These are phyloP conservation scores for Cladorrhinum sp. DNA, from an alignment of 2,329 filamentous ascomycete species.

Conservation along the genomic window DNA sequence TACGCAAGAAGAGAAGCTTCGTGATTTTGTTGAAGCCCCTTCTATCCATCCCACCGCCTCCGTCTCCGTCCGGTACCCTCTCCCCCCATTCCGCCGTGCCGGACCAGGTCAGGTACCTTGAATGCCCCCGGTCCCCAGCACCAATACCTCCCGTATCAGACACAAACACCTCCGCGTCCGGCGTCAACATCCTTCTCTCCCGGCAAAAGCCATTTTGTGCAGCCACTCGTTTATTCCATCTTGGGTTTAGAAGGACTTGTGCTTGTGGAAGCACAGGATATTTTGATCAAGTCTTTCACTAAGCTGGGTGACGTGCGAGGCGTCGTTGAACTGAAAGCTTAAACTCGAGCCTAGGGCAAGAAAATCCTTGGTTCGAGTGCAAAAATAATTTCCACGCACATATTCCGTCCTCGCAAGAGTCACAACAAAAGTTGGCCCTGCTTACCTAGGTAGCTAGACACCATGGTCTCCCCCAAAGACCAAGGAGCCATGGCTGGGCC, in stretches of 20 bases:
- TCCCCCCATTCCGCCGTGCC: neutral
- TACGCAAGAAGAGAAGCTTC: neutral
- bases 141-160: too few relatives aligned
- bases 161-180: too few relatives aligned
- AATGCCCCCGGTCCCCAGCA: too few relatives aligned
- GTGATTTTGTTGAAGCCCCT: neutral
- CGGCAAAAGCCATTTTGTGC: too few relatives aligned
- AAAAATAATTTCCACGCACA: neutral
- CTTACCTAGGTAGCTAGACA: neutral
- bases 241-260: too few relatives aligned
- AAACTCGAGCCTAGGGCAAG: neutral
- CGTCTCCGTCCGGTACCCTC: neutral
- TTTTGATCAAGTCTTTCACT: neutral
- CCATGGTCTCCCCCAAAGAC: neutral
- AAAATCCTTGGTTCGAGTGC: neutral
- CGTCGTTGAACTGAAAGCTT: neutral
- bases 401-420: neutral
- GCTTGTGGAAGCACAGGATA: neutral
- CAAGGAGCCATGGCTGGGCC: neutral
- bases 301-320: neutral
- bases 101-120: neutral
- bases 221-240: neutral
- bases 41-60: neutral
- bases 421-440: neutral
- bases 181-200: too few relatives aligned